Percentiles rank a stretch among this genome's conserved stretches.
Evolutionary conservation across 345 rosid species (phyloP).

Genomic region (Linum tenue): DNA sequence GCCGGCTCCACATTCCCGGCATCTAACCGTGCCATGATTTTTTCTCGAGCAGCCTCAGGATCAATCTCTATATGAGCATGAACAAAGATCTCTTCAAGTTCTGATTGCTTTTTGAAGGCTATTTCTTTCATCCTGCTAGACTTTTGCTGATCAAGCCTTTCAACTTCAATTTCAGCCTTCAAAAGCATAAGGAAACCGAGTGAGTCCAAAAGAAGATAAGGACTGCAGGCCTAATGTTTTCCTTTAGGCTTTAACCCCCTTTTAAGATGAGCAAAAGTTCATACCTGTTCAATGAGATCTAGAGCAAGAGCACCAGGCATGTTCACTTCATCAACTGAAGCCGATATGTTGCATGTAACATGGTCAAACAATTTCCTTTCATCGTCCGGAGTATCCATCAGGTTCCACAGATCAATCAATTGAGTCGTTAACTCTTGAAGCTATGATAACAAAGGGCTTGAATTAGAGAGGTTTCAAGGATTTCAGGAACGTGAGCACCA

Average conservation of each 20-base stretch:
- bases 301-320: slow-evolving; percentile 75
- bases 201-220: slow-evolving; percentile 17
- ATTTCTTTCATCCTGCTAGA: slow-evolving; percentile 96
- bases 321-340: slow-evolving; percentile 81
- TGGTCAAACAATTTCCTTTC: slow-evolving; percentile 76
- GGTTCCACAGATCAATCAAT: slow-evolving; percentile 87
- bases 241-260: neutral
- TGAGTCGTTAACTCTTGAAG: slow-evolving; percentile 91
- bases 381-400: slow-evolving; percentile 93
- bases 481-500: neutral
- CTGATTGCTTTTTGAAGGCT: slow-evolving; percentile 83
- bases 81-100: slow-evolving; percentile 85
- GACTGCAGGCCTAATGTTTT: neutral
- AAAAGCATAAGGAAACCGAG: slow-evolving; percentile 8
- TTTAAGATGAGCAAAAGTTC: neutral
- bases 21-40: slow-evolving; percentile 70
- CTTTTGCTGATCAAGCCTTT: slow-evolving; percentile 89
- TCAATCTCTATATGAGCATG: slow-evolving; percentile 74
- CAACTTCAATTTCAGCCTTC: slow-evolving; percentile 93
- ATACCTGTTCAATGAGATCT: slow-evolving; percentile 87
- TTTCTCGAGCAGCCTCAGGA: slow-evolving; percentile 80
- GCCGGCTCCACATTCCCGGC: slow-evolving; percentile 86
- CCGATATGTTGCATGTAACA: slow-evolving; percentile 74
- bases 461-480: neutral
- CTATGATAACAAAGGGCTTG: slow-evolving; percentile 27